These are phyloP conservation scores for Crithidia expoeki DNA, from an alignment of 208 protist species.

Conservation along the genomic window DNA sequence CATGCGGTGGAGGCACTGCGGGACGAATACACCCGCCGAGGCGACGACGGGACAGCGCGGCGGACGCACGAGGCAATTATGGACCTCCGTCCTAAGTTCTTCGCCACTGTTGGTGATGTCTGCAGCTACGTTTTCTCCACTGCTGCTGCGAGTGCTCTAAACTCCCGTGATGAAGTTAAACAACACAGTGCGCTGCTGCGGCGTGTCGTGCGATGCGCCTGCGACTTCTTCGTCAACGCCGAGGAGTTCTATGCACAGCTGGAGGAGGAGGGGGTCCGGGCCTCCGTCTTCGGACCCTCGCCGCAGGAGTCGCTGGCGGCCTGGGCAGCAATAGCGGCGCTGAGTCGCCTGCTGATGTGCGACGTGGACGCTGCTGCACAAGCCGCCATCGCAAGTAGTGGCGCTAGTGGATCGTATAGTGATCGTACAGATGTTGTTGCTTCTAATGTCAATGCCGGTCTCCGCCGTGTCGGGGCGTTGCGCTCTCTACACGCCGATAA, in stretches of 20 bases:
- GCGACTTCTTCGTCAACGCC: slow-evolving; percentile 30
- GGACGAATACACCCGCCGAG: slow-evolving; percentile 11
- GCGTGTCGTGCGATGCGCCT: slow-evolving; percentile 19
- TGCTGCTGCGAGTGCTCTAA: neutral
- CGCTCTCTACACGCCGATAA: slow-evolving; percentile 24
- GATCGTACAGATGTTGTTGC: neutral
- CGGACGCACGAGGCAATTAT: slow-evolving; percentile 20
- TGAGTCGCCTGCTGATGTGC: slow-evolving; percentile 36
- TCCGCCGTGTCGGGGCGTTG: slow-evolving; percentile 33
- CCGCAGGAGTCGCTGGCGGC: slow-evolving; percentile 33
- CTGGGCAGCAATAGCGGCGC: slow-evolving; percentile 33
- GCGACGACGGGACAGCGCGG: slow-evolving; percentile 10
- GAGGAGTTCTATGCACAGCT: slow-evolving; percentile 51
- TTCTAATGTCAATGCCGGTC: neutral
- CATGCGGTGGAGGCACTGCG: slow-evolving; percentile 11
- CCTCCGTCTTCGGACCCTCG: slow-evolving; percentile 17
- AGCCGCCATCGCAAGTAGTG: neutral
- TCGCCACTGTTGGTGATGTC: slow-evolving; percentile 3
- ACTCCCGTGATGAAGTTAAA: neutral
- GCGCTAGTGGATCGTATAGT: neutral
- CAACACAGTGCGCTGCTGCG: slow-evolving; percentile 6
- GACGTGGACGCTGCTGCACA: slow-evolving; percentile 31
- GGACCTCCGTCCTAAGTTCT: slow-evolving; percentile 16
- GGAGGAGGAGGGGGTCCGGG: slow-evolving; percentile 26
- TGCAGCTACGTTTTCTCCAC: slow-evolving; percentile 3